Base-by-base conservation (phyloP, 805 yeast species). In the Saccharomyces mikatae region DNA sequence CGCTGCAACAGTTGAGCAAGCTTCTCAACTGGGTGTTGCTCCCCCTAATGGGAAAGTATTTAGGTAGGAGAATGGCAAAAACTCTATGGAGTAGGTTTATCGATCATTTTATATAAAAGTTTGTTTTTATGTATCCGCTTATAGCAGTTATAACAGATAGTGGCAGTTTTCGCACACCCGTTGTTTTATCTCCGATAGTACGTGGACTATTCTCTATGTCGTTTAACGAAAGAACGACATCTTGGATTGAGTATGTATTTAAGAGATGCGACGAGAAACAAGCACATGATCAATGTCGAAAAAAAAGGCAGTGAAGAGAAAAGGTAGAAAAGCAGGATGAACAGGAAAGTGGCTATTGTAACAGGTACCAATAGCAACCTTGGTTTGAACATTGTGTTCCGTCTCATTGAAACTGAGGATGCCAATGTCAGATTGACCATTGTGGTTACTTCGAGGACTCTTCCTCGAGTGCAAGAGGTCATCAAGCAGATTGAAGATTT, bases 401-500 rank as follows among this genome's bases (percentile, higher is more conserved):
- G 97, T 51, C 74, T 94, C 29, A 75, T 94, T 6, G 84, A 83
- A 53, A 77, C 79, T 46, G 68, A 81, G 2, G 83, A 86, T 5
- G 67, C 73, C 1, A 75, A 76, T 21, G 73, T 74, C 8, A 75
- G 86, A 55, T 64, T 94, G 49, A 90, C 97, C 0, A 74, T 94
- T 9, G 82, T 94, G 10, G 90, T 92, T 10, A 91, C 98, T 0
- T 87, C 97, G 4, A 77, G 99, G 60, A 88, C 96, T 0, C 75
- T 92, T 49, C 90, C 96, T 6, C 81, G 89, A 54, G 97, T 84
- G 4, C 84, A 84, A 54, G 89, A 86, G 58, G 84, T 84, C 24
- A 87, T 92, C 50, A 76, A 74, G 27, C 70, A 71, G 48, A 81
- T 89, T 56, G 78, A 82, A 56, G 64, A 70, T 6, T 36, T 36